Evolutionary conservation across 768 basidiomycete species (phyloP), one percentile per base, ranked within the genome.

Genomic region (Tylopilus sp.): DNA sequence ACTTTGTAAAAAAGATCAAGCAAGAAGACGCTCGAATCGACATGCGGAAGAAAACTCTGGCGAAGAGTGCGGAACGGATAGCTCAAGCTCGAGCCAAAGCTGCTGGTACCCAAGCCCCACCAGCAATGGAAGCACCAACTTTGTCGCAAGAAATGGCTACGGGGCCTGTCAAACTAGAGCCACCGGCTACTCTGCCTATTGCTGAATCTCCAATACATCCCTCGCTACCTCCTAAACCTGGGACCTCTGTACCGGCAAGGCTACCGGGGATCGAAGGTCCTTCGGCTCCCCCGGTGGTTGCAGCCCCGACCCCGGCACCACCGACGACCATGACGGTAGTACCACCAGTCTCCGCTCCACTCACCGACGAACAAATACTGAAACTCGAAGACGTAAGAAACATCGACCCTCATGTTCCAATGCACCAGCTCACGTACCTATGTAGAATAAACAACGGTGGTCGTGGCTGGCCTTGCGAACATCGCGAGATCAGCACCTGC

Each of bases 381-480:
- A 78, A 78, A 66, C 75, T 78, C 45, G 86, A 89, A 71, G 85
- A 87, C 67, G 89, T 87, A 63, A 56, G 53, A 17, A 29, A 21
- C 3, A 3, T 26, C 2, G n/a, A n/a, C 30, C 29, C 8, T 9
- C 14, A 19, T 3, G 1, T 22, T 60, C 38, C 52, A n/a, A 45
- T 51, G 37, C 47, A 44, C 28, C 48, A 40, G 30, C 52, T 65
- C 57, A 53, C 48, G 42, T n/a, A 21, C 45, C 30, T 59, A 41
- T 53, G 19, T 63, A 92, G 91, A 85, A 83, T 69, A 89, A 90
- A 60, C 80, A 85, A 55, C 81, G 87, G 4, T 82, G 84, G 77
- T 74, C 88, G 6, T 94, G 92, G 91, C 77, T 92, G 17, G 87
- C 86, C 9, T 77, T 93, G 53, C 86, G 91, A 19, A 79, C 82